Evolutionary conservation across 768 basidiomycete genomes (phyloP).

Genomic region (Agaricus bisporus): DNA sequence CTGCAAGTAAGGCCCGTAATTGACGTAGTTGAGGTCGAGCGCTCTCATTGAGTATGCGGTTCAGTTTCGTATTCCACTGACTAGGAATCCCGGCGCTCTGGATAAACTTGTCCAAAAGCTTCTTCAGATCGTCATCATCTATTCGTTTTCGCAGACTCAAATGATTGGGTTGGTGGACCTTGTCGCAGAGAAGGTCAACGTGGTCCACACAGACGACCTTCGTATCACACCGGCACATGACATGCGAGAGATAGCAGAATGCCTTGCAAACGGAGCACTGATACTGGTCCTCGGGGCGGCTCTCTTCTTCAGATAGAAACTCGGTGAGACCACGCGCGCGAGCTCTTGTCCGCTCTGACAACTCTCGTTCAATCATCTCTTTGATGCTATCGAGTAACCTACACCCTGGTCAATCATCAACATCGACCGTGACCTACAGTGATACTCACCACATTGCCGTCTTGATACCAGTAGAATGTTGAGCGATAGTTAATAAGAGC

Average conservation of each 20-base stretch:
- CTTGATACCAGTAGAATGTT: conserved; percentile 86
- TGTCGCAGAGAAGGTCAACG: conserved; percentile 65
- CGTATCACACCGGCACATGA: conserved; percentile 74
- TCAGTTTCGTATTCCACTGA: conserved; percentile 70
- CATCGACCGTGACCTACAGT: not conserved
- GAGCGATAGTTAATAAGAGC: conserved; percentile 94
- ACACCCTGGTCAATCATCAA: conserved; percentile 10
- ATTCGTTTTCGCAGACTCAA: conserved; percentile 74
- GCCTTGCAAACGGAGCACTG: conserved; percentile 91
- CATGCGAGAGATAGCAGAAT: conserved; percentile 93
- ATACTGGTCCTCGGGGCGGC: conserved; percentile 85
- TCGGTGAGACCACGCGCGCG: conserved; percentile 60
- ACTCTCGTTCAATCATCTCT: conserved; percentile 88
- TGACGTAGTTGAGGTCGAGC: conserved; percentile 69
- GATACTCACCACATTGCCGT: conserved; percentile 82
- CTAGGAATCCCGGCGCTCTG: conserved; percentile 70
- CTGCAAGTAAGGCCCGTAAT: conserved; percentile 76
- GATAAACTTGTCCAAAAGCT: conserved; percentile 57
- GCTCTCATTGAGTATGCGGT: conserved; percentile 59
- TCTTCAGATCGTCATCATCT: conserved; percentile 69
- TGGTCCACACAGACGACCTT: conserved; percentile 87
- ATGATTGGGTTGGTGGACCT: conserved; percentile 30
- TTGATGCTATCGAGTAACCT: conserved; percentile 82
- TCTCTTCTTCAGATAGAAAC: conserved; percentile 66
- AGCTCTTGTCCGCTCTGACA: conserved; percentile 56